A percentile compares a stretch with the other conserved stretches of the same genome.
phyloP scores from a whole-genome alignment of 352 stramenopile species.

The Pythium aquatile region DNA sequence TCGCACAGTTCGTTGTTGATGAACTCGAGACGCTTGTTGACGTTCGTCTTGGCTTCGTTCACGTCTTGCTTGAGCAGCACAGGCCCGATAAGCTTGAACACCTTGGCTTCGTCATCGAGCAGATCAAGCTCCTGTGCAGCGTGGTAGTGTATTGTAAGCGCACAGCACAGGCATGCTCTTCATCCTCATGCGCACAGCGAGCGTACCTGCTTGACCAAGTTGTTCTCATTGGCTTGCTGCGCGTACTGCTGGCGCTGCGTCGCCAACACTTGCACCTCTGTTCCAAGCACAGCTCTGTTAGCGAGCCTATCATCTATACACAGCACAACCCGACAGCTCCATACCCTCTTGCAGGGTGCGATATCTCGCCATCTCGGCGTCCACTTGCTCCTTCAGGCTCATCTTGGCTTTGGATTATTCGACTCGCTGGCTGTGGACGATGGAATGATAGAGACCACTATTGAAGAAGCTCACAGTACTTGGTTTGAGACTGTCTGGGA shows the following conservation, averaged over 20 bases:
- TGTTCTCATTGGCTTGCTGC: slow-evolving; percentile 95
- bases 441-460: neutral
- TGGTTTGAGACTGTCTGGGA: neutral
- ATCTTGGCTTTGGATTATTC: slow-evolving; percentile 25
- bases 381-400: slow-evolving; percentile 70
- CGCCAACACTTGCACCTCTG: slow-evolving; percentile 81
- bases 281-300: neutral
- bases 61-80: slow-evolving; percentile 95
- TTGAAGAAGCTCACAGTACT: neutral
- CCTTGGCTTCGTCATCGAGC: slow-evolving; percentile 82
- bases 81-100: slow-evolving; percentile 95
- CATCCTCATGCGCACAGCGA: neutral
- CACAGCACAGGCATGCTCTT: neutral
- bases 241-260: slow-evolving; percentile 89
- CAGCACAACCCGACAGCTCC: neutral
- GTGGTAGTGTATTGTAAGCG: neutral
- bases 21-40: slow-evolving; percentile 95
- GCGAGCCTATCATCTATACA: neutral
- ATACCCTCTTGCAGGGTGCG: slow-evolving; percentile 89
- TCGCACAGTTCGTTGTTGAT: slow-evolving; percentile 92
- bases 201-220: slow-evolving; percentile 91
- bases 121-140: slow-evolving; percentile 74
- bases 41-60: slow-evolving; percentile 92
- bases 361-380: slow-evolving; percentile 90
- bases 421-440: slow-evolving; percentile 4